These are phyloP conservation scores for Arthonia radiata DNA, from an alignment of 495 filamentous ascomycete species.

Conservation along the genomic window DNA sequence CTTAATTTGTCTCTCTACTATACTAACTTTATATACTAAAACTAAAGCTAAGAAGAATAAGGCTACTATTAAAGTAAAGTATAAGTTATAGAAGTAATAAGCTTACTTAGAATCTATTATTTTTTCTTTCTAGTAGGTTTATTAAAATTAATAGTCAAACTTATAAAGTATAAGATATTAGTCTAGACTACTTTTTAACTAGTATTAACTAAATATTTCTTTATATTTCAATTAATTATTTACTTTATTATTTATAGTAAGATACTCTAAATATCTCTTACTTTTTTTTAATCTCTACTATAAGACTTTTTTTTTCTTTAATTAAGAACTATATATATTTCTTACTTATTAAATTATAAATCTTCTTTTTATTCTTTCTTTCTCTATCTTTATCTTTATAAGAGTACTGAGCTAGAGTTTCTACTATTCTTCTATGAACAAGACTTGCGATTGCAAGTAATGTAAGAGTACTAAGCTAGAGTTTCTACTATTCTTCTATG, in stretches of 20 bases:
- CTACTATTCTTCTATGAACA: too few species aligned
- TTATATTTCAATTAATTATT: background rate
- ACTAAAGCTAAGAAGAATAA: background rate
- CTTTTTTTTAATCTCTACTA: background rate
- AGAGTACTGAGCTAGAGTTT: too few species aligned
- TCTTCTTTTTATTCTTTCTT: too few species aligned
- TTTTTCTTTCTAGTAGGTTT: background rate
- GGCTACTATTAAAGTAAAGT: background rate
- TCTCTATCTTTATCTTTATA: too few species aligned
- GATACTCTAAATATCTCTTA: background rate
- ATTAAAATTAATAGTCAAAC: background rate
- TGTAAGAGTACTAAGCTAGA: too few species aligned
- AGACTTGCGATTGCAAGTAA: too few species aligned
- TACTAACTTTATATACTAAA: background rate
- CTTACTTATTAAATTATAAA: too few species aligned
- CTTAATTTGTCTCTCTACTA: too few species aligned
- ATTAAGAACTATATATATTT: too few species aligned
- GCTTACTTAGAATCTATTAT: background rate
- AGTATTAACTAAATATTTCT: too few species aligned
- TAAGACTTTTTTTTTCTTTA: too few species aligned
- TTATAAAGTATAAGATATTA: background rate
- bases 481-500: too few species aligned
- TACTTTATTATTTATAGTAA: background rate
- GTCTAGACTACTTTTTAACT: background rate
- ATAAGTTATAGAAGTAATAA: background rate